Conservation (phyloP, 2,329 filamentous ascomycete genomes). For the Amauroascus niger region DNA sequence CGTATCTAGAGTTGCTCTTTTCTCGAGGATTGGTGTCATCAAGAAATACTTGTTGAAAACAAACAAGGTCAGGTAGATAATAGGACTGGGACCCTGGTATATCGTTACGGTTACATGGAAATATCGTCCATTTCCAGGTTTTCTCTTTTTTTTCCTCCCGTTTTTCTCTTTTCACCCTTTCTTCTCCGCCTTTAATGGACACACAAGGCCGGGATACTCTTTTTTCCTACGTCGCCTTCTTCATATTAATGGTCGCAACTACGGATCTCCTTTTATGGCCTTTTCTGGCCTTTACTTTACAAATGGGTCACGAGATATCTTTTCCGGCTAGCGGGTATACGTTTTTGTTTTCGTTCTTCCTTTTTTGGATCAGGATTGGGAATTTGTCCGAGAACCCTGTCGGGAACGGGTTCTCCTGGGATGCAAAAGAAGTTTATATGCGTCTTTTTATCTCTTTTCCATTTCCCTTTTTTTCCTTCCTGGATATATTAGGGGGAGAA, state of each 20-base stretch:
- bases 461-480: background rate
- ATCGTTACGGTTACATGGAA: background rate
- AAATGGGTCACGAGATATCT: background rate
- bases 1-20: background rate
- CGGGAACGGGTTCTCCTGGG: background rate
- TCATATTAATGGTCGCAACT: background rate
- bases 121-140: constrained; percentile 1
- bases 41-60: too few species aligned
- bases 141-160: background rate
- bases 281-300: background rate
- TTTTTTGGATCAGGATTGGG: background rate
- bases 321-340: background rate
- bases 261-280: background rate
- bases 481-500: constrained; percentile 10
- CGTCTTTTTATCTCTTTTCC: background rate
- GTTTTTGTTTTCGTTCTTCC: background rate
- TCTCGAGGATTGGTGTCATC: too few species aligned
- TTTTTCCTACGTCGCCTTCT: background rate
- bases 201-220: background rate
- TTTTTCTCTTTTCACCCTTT: background rate
- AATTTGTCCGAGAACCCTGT: constrained; percentile 9
- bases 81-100: background rate
- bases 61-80: background rate
- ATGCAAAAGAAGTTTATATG: background rate
- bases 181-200: background rate